These are phyloP conservation scores for Aspergillus spinulosporus DNA, from an alignment of 2,329 filamentous ascomycete genomes.

Conservation along the genomic window DNA sequence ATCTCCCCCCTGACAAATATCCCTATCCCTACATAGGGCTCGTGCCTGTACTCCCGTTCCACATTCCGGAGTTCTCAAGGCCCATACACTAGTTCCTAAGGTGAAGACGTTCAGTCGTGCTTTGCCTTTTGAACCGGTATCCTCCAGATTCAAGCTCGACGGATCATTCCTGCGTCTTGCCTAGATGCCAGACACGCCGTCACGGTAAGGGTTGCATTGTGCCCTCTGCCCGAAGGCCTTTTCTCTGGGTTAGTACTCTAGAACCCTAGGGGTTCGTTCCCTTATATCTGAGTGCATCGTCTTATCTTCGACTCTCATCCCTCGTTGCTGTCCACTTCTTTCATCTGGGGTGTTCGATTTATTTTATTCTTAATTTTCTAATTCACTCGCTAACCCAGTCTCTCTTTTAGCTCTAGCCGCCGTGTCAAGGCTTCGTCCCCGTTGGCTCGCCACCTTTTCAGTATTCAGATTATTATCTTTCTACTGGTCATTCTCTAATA, in stretches of 20 bases:
- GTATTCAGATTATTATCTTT: conserved; percentile 43
- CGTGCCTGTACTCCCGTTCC: conserved; percentile 37
- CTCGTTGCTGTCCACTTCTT: conserved; percentile 19
- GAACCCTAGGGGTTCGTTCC: conserved; percentile 28
- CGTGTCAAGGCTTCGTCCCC: conserved; percentile 29
- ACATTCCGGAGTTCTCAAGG: conserved; percentile 42
- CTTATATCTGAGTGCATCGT: conserved; percentile 18
- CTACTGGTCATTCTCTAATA: conserved; percentile 49
- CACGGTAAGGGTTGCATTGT: conserved; percentile 47
- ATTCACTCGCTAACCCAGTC: conserved; percentile 33
- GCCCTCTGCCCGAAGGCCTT: conserved; percentile 42
- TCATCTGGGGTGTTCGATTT: conserved; percentile 12
- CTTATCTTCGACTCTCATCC: conserved; percentile 15
- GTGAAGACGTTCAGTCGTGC: conserved; percentile 52
- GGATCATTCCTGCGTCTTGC: conserved; percentile 43
- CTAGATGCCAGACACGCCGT: conserved; percentile 48
- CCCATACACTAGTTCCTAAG: conserved; percentile 35
- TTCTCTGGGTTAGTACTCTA: conserved; percentile 44
- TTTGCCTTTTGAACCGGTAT: conserved; percentile 43
- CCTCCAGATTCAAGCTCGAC: conserved; percentile 37
- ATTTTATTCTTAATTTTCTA: conserved; percentile 23
- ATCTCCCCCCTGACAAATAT: conserved; percentile 38
- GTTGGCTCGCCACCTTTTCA: conserved; percentile 32
- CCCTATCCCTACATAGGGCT: conserved; percentile 43
- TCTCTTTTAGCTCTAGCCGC: conserved; percentile 35